These are phyloP conservation scores for Nitzschia sp. DNA, from an alignment of 108 stramenopile species.

Conservation along the genomic window DNA sequence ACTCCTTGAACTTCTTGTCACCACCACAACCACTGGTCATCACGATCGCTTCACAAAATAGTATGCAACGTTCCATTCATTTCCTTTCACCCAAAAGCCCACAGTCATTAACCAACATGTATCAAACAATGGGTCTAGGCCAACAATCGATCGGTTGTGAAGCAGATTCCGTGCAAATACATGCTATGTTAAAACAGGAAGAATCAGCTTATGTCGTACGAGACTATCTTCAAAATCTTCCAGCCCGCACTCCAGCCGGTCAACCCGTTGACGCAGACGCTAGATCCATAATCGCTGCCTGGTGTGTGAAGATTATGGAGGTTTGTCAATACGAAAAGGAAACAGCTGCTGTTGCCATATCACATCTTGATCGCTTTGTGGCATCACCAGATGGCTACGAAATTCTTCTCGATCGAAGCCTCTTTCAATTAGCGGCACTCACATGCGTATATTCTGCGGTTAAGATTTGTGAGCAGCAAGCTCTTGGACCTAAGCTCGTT, in stretches of 20 bases:
- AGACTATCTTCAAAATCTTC: slow-evolving; percentile 22
- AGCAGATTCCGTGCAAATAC: neutral
- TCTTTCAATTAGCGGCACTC: slow-evolving; percentile 77
- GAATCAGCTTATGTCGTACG: slow-evolving; percentile 3
- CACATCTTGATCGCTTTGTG: slow-evolving; percentile 56
- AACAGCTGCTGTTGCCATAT: slow-evolving; percentile 62
- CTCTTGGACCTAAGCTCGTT: slow-evolving; percentile 50
- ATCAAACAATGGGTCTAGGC: slow-evolving; percentile 1
- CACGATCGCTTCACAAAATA: no score
- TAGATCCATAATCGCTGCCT: slow-evolving; percentile 43
- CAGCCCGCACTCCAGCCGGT: neutral
- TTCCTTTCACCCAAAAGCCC: no score
- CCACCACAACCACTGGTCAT: no score
- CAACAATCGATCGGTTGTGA: neutral
- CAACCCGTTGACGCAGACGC: slow-evolving; percentile 23
- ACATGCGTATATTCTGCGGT: slow-evolving; percentile 68
- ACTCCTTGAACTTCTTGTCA: no score
- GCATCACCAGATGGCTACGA: slow-evolving; percentile 12
- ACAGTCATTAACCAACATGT: neutral
- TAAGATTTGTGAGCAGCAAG: slow-evolving; percentile 64
- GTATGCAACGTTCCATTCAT: no score
- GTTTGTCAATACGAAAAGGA: slow-evolving; percentile 61
- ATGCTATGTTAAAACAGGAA: slow-evolving; percentile 28
- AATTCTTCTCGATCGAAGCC: slow-evolving; percentile 32
- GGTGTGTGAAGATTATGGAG: slow-evolving; percentile 68